Evolutionary conservation across 192 early-diverging fungal genomes (phyloP).

Genomic region (Coemansia sp.): DNA sequence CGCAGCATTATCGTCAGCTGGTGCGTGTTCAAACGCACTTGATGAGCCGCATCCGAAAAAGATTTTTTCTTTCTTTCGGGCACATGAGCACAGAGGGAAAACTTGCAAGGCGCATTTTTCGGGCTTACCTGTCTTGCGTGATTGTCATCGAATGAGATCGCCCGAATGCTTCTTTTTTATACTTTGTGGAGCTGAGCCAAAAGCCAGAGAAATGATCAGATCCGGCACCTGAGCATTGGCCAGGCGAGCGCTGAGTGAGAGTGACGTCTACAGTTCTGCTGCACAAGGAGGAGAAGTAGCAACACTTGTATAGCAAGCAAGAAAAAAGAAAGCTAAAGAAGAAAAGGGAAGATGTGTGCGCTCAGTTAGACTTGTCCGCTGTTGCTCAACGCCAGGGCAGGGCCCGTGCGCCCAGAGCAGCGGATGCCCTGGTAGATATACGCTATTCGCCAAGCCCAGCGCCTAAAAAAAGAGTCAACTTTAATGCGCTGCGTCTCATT

Average conservation of each 20-base stretch:
- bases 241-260: too few relatives aligned
- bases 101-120: conserved; percentile 38
- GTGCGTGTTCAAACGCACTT: background rate
- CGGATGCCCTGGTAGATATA: background rate
- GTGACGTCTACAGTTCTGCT: too few relatives aligned
- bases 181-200: background rate
- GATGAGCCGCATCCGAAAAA: too few relatives aligned
- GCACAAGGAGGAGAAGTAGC: too few relatives aligned
- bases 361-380: too few relatives aligned
- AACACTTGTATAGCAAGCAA: background rate
- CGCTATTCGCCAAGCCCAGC: background rate
- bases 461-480: background rate
- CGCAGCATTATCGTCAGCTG: background rate
- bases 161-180: background rate
- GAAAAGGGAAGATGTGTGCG: background rate
- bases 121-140: conserved; percentile 47
- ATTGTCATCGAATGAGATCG: conserved; percentile 33
- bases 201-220: background rate
- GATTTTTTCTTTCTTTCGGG: background rate
- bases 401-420: background rate
- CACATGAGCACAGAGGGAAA: background rate
- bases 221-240: too few relatives aligned
- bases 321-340: background rate
- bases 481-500: conserved; percentile 1
- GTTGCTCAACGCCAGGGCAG: too few relatives aligned